Evolutionary conservation across 2,329 filamentous ascomycete species (phyloP).

Genomic region (Lomentospora prolificans): DNA sequence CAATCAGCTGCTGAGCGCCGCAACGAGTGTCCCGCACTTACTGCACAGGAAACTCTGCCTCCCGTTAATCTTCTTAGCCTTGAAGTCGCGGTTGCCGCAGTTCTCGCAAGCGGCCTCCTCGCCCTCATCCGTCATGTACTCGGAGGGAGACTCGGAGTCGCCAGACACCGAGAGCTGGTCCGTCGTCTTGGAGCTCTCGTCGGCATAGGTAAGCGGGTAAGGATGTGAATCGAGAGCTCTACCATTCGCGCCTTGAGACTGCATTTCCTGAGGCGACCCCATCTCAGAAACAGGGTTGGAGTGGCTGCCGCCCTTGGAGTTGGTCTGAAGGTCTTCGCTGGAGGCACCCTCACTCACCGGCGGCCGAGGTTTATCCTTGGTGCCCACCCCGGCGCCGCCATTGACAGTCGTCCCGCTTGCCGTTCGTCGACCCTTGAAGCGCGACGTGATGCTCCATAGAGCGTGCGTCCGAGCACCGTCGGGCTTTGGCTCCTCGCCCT

Average conservation of each 20-base stretch:
- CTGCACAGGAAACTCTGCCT: conserved; percentile 52
- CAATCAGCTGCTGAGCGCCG: conserved; percentile 1
- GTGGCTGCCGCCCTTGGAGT: background rate
- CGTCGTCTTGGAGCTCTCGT: background rate
- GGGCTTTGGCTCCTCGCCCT: conserved; percentile 48
- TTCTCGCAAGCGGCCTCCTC: conserved; percentile 37
- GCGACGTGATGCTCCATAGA: conserved; percentile 25
- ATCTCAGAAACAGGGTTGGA: background rate
- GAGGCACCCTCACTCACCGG: background rate
- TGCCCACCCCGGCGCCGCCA: conserved; percentile 14
- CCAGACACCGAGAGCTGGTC: background rate
- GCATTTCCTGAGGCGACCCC: background rate
- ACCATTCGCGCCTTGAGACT: background rate
- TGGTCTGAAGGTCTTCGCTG: background rate
- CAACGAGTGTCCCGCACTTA: conserved; percentile 32
- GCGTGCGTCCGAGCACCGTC: conserved; percentile 37
- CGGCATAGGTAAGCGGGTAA: background rate
- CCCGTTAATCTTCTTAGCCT: conserved; percentile 43
- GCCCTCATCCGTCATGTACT: conserved; percentile 26
- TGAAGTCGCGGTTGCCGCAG: conserved; percentile 54
- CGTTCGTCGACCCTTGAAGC: conserved; percentile 11
- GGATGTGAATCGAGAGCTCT: background rate
- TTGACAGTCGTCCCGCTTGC: conserved; percentile 24
- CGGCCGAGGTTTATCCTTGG: background rate
- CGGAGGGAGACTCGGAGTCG: background rate